phyloP scores from a whole-genome alignment of 2,329 filamentous ascomycete genomes.

The Aureobasidium subglaciale region DNA sequence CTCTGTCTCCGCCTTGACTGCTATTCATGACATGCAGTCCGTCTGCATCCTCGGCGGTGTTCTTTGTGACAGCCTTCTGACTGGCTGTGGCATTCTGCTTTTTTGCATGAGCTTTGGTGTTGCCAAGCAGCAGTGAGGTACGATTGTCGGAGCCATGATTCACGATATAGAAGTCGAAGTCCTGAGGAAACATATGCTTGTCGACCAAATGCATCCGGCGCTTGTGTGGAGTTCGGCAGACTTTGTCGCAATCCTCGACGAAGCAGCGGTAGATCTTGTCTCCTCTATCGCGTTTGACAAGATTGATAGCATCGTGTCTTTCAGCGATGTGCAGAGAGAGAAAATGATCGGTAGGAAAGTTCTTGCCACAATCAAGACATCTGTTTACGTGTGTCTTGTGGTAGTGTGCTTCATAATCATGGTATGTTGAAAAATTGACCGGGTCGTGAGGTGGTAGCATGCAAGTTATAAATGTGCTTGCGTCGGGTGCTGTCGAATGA shows the following conservation, averaged over 20 bases:
- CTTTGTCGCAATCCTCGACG: conserved; percentile 76
- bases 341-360: conserved; percentile 79
- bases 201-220: conserved; percentile 83
- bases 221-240: conserved; percentile 77
- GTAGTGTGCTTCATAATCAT: conserved; percentile 85
- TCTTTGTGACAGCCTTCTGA: background rate
- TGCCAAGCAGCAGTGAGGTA: conserved; percentile 71
- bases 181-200: conserved; percentile 82
- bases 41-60: background rate
- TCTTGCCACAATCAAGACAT: conserved; percentile 76
- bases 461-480: conserved; percentile 61
- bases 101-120: conserved; percentile 37
- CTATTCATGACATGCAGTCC: too few relatives aligned
- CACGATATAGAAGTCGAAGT: conserved; percentile 82
- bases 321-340: conserved; percentile 82
- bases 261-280: conserved; percentile 93
- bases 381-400: conserved; percentile 72
- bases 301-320: conserved; percentile 75
- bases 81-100: background rate
- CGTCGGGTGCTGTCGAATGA: conserved; percentile 21
- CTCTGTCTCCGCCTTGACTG: too few relatives aligned
- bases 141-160: conserved; percentile 84
- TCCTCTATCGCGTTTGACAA: conserved; percentile 65
- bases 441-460: conserved; percentile 72
- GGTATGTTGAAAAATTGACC: conserved; percentile 64